Conservation (phyloP, 345 rosid genomes). For the Iberis pinnata region DNA sequence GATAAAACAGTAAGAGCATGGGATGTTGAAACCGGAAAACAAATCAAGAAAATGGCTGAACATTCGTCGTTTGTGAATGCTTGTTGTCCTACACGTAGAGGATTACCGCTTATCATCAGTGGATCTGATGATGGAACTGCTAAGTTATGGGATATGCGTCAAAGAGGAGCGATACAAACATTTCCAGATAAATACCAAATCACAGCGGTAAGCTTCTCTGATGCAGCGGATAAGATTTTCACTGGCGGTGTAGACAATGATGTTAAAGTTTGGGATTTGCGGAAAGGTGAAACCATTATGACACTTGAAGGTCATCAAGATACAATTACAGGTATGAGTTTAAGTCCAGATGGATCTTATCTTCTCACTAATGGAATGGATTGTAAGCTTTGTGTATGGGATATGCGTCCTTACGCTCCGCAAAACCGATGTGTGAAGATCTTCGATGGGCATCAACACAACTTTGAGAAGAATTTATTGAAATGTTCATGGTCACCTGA, state of each 20-base stretch:
- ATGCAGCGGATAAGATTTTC: constrained; percentile 89
- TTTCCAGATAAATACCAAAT: constrained; percentile 96
- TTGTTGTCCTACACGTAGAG: constrained; percentile 85
- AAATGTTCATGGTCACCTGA: constrained; percentile 94
- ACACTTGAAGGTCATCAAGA: constrained; percentile 94
- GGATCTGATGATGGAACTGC: constrained; percentile 99
- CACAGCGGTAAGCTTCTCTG: constrained; percentile 88
- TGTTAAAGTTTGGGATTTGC: constrained; percentile 84
- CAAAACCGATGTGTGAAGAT: constrained; percentile 92
- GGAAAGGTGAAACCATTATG: constrained; percentile 87
- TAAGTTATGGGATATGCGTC: constrained; percentile 97
- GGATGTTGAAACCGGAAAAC: constrained; percentile 93
- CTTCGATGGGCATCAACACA: constrained; percentile 93
- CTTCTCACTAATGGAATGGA: constrained; percentile 96
- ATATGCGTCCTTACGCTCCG: constrained; percentile 96
- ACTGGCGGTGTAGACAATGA: constrained; percentile 88
- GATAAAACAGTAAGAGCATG: constrained; percentile 90
- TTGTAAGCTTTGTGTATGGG: constrained; percentile 90
- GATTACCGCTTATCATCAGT: constrained; percentile 84
- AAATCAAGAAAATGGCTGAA: constrained; percentile 94
- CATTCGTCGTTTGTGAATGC: constrained; percentile 89
- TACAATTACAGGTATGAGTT: constrained; percentile 82
- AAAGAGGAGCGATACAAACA: constrained; percentile 96
- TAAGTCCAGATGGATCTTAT: constrained; percentile 96
- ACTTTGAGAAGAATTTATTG: constrained; percentile 84